phyloP scores from a whole-genome alignment of 176 grass and related monocot species.

The Carex pumila region DNA sequence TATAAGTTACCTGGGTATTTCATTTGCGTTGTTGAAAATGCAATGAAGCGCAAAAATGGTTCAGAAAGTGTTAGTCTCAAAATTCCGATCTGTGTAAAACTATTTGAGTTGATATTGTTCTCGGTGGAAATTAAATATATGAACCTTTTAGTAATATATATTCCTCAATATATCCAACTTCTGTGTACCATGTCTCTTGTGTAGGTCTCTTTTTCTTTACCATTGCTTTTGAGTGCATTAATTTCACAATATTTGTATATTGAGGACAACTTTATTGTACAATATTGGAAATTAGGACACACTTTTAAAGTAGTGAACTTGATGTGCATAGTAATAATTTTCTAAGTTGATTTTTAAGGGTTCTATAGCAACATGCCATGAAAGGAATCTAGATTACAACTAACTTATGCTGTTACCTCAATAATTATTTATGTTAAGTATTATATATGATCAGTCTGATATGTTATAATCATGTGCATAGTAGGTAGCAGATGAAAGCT shows the following conservation, averaged over 20 bases:
- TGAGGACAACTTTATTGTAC: not conserved
- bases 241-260: not conserved
- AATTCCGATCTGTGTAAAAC: not conserved
- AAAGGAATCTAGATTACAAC: not conserved
- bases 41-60: not conserved
- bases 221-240: not conserved
- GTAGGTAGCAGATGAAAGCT: not conserved
- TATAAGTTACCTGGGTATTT: not conserved
- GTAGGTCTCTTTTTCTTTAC: not conserved
- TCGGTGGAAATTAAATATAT: not conserved
- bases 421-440: not conserved
- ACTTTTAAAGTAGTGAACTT: not conserved
- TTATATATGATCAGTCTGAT: not conserved
- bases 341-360: not conserved
- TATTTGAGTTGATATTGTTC: not conserved
- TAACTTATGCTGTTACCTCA: not conserved
- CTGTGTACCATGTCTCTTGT: not conserved
- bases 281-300: not conserved
- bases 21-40: not conserved
- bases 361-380: not conserved
- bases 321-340: not conserved
- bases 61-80: not conserved
- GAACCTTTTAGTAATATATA: not conserved
- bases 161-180: not conserved
- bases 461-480: not conserved